A percentile compares a stretch with the other conserved stretches of the same genome.
These are phyloP conservation scores for Cladosporium sphaerospermum DNA, from an alignment of 2,329 filamentous ascomycete species.

Conservation along the genomic window DNA sequence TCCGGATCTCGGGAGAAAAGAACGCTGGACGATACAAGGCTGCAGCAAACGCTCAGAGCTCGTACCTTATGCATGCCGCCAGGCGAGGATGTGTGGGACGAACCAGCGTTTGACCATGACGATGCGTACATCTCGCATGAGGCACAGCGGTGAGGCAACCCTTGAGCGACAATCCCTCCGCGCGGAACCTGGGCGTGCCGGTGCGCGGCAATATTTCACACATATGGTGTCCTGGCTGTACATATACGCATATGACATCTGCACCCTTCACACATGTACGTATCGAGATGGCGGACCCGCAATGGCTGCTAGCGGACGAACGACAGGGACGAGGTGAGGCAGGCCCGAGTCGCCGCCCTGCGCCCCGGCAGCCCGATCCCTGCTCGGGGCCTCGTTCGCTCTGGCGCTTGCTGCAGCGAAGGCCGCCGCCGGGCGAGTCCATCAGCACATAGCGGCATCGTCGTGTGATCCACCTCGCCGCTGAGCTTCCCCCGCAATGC, in stretches of 20 bases:
- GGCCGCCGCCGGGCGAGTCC: slow-evolving; percentile 3
- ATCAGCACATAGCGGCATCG: background rate
- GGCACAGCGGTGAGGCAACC: slow-evolving; percentile 11
- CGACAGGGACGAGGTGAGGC: slow-evolving; percentile 1
- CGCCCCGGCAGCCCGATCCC: slow-evolving; percentile 4
- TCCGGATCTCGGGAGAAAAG: too few relatives aligned
- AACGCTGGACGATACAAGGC: slow-evolving; percentile 1
- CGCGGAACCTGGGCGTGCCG: background rate
- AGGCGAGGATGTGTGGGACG: slow-evolving; percentile 2
- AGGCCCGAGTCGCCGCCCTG: background rate
- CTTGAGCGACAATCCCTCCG: background rate
- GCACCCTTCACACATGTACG: too few relatives aligned
- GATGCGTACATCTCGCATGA: slow-evolving; percentile 9
- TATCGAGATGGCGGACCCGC: too few relatives aligned
- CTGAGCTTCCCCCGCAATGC: slow-evolving; percentile 1
- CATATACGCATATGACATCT: too few relatives aligned
- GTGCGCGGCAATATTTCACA: background rate
- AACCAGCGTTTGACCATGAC: background rate
- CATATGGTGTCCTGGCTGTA: too few relatives aligned
- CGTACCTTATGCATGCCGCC: slow-evolving; percentile 1
- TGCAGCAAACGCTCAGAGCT: slow-evolving; percentile 6
- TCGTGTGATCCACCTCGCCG: background rate
- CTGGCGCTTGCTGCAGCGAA: slow-evolving; percentile 6
- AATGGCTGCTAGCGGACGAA: background rate
- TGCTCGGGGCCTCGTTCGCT: background rate